A percentile compares a stretch with the other conserved stretches of the same genome.
phyloP scores from a whole-genome alignment of 2,329 filamentous ascomycete species.

The Fusarium mexicanum region DNA sequence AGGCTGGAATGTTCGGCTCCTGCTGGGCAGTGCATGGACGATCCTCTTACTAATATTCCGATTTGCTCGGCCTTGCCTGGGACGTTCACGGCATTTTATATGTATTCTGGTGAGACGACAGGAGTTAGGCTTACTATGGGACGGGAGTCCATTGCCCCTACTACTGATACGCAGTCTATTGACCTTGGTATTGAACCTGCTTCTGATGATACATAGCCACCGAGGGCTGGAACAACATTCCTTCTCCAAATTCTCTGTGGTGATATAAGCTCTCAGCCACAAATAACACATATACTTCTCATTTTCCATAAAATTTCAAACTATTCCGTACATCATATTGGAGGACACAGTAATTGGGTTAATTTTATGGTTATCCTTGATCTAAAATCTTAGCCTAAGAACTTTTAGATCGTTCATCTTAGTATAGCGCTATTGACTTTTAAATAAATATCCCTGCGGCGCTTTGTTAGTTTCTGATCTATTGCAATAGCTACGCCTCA shows the following conservation, averaged over 20 bases:
- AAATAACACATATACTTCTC: not conserved
- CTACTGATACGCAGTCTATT: not conserved
- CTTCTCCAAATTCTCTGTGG: not conserved
- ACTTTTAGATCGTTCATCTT: not conserved
- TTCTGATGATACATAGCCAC: not conserved
- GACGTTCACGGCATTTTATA: not conserved
- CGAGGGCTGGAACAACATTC: not conserved
- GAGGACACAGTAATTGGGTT: not conserved
- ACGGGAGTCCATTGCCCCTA: not conserved
- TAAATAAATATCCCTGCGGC: not conserved
- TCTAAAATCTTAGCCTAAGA: not conserved
- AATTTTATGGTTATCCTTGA: not conserved
- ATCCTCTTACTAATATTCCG: no score
- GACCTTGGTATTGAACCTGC: not conserved
- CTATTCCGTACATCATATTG: not conserved
- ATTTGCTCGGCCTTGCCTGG: not conserved
- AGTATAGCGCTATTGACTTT: not conserved
- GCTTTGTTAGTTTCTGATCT: not conserved
- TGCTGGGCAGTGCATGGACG: not conserved
- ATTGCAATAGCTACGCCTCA: not conserved
- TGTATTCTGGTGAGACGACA: not conserved
- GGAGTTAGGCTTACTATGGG: not conserved
- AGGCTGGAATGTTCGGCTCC: not conserved
- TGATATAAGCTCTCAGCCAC: fast-evolving
- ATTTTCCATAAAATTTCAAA: not conserved